Base-by-base conservation (phyloP, 352 stramenopile genomes). In the Globisporangium irregulare region DNA sequence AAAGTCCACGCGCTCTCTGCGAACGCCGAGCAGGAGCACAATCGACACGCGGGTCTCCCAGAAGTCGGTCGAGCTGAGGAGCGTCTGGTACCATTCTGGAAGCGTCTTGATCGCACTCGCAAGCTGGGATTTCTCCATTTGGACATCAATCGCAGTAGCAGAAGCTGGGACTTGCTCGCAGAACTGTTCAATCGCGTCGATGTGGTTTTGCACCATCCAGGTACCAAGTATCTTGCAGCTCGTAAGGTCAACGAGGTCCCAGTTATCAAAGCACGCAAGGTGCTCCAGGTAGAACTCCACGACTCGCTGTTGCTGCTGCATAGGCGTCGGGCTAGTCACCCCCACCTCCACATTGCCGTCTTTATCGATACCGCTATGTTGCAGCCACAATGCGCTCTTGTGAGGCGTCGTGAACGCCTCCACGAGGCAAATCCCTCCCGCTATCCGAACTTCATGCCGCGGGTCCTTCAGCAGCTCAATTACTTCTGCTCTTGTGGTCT, bases 11-110 rank as follows among this genome's bases (percentile, higher is more conserved):
- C 20, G 29, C 53, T 59, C 53, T 59, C 34, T 59, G 25, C 34
- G 24, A n/a, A 50, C 41, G 4, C 41, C 41, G 4, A 70, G 68
- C 51, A 70, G 43, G 22, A 71, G 34, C 20, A 73, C 68, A 29
- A 73, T 67, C 10, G 68, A 73, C 12, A 73, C 67, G 41, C 68
- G 68, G 10, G 68, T 73, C 32, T 73, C 68, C 63, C 68, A 73
- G 25, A 71, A 53, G 32, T 70, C 68, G n/a, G 22, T 62, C 25
- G 63, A 73, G n/a, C 10, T 25, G 20, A 73, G 41, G 34, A 73
- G 65, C 22, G 12, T 24, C n/a, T 72, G 63, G 50, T 73, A 73
- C 68, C 68, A 73, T 22, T 38, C 12, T 20, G 68, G 68, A 3
- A 73, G 57, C 14, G 4, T 12, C 4, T 14, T 5, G 25, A 65